Percentiles rank a stretch among this genome's conserved stretches.
Evolutionary conservation across 2,329 filamentous ascomycete species (phyloP).

Genomic region (Thelonectria blattea): DNA sequence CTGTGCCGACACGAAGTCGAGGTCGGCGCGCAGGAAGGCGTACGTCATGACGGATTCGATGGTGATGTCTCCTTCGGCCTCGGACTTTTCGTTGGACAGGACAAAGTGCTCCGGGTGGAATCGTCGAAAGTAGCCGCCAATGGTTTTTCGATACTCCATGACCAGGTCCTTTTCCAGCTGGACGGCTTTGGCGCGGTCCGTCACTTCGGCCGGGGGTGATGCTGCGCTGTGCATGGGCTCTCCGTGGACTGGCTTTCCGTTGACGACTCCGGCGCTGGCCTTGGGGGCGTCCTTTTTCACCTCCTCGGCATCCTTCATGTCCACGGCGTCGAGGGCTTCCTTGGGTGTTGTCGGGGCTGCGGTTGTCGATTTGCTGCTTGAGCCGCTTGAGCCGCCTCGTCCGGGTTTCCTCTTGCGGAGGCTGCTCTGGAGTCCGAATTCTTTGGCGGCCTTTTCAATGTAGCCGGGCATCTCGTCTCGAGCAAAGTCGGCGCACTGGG

Average conservation of each 20-base stretch:
- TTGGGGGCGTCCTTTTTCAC: slow-evolving; percentile 46
- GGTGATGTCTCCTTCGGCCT: slow-evolving; percentile 54
- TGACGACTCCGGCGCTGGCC: slow-evolving; percentile 41
- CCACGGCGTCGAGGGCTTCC: slow-evolving; percentile 44
- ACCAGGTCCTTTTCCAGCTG: slow-evolving; percentile 75
- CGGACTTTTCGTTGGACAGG: slow-evolving; percentile 42
- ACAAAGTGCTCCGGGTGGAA: slow-evolving; percentile 83
- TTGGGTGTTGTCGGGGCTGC: slow-evolving; percentile 33
- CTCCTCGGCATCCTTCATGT: slow-evolving; percentile 58
- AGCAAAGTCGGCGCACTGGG: slow-evolving; percentile 86
- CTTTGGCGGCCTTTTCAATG: slow-evolving; percentile 78
- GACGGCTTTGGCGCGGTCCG: slow-evolving; percentile 66
- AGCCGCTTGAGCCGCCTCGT: slow-evolving; percentile 30
- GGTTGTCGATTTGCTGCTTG: slow-evolving; percentile 1
- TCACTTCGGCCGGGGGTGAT: slow-evolving; percentile 57
- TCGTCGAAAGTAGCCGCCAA: slow-evolving; percentile 93
- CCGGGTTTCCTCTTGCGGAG: slow-evolving; percentile 57
- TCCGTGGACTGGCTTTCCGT: slow-evolving; percentile 46
- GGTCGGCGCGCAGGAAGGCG: slow-evolving; percentile 90
- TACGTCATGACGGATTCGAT: slow-evolving; percentile 85
- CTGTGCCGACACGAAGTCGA: slow-evolving; percentile 92
- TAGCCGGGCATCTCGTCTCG: slow-evolving; percentile 85
- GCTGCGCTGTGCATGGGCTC: slow-evolving; percentile 46
- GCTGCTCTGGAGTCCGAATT: slow-evolving; percentile 81
- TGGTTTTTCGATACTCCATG: slow-evolving; percentile 77